Base-by-base conservation (phyloP, 2,329 filamentous ascomycete genomes). In the Xylariaceae sp. region DNA sequence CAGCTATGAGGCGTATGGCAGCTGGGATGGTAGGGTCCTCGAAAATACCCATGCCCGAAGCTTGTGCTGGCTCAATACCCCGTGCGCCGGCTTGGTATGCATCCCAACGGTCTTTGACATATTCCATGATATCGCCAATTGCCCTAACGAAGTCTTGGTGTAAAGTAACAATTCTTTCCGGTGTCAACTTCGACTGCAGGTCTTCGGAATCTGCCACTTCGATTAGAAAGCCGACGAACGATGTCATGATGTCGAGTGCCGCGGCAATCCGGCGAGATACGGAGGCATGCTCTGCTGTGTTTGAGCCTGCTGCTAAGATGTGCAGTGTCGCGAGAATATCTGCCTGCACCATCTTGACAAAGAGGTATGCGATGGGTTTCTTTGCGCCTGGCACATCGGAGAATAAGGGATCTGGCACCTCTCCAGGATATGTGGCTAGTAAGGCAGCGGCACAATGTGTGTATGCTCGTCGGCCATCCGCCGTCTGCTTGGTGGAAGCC, bases 51-150 rank as follows among this genome's bases (percentile, higher is more conserved):
- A 58, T 88, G 84, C 85, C 85, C 80, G 76, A 11, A 87, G 72
- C 0, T 80, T 80, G 34, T 77, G 73, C 30, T 74, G 74, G 13
- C 73, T 61, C 64, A 51, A 62, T 76, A 1, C 81, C 81, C 10
- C 74, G 73, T 11, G 73, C 72, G 1, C 78, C 61, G 23, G 56
- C 56, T 2, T 62, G 35, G 34, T 59, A 54, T 1, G 83, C 83
- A 67, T 89, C 87, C 83, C 84, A 89, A n/a, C 86, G 76, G 67
- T 89, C 87, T 47, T 86, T 81, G 1, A 89, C 77, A 69, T 85
- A 87, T 72, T 89, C 87, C 60, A 86, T 79, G 0, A 86, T 84
- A 67, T 89, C 87, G 0, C 81, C 78, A 54, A 89, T 79, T 56
- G 80, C 76, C 53, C 79, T 82, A 45, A 84, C 80, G 4, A 89